phyloP scores from a whole-genome alignment of 75 land plant species.

The Sequoiadendron giganteum region DNA sequence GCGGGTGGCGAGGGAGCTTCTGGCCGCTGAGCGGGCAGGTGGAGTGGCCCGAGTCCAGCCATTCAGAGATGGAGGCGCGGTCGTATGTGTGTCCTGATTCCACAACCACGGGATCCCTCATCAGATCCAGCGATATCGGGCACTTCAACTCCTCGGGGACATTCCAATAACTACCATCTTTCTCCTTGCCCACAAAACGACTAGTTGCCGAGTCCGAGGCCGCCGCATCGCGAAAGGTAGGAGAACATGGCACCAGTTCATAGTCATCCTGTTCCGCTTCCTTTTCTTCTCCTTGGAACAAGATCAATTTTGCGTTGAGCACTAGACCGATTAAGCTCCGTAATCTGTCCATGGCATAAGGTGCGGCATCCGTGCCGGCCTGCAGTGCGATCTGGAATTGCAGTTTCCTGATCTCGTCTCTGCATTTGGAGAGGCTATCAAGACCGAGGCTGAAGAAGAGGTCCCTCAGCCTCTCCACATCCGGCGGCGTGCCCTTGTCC shows the following conservation, averaged over 20 bases:
- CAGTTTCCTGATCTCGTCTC: conserved; percentile 45
- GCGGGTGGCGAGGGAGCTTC: conserved; percentile 40
- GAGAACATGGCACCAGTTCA: not conserved
- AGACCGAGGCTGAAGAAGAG: conserved; percentile 39
- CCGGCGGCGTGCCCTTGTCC: conserved; percentile 22
- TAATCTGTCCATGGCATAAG: conserved; percentile 38
- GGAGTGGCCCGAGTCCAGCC: too few species aligned
- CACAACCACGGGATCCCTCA: conserved; percentile 75
- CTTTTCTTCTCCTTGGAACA: not conserved
- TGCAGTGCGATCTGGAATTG: conserved; percentile 34
- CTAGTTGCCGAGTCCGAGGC: conserved; percentile 5
- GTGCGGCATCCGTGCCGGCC: conserved; percentile 43
- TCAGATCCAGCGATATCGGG: conserved; percentile 71
- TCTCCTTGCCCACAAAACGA: not conserved
- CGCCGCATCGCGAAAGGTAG: too few species aligned
- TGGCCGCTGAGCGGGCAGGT: conserved; percentile 32
- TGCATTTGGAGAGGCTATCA: conserved; percentile 29
- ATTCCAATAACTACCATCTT: not conserved
- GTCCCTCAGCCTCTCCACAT: conserved; percentile 19
- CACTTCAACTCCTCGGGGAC: conserved; percentile 66
- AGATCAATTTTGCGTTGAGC: conserved; percentile 15
- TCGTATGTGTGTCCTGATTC: not conserved
- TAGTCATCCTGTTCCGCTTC: not conserved
- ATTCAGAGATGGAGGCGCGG: too few species aligned
- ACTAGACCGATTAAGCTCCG: conserved; percentile 36